These are phyloP conservation scores for Lenzites betulinus DNA, from an alignment of 768 basidiomycete species.

Conservation along the genomic window DNA sequence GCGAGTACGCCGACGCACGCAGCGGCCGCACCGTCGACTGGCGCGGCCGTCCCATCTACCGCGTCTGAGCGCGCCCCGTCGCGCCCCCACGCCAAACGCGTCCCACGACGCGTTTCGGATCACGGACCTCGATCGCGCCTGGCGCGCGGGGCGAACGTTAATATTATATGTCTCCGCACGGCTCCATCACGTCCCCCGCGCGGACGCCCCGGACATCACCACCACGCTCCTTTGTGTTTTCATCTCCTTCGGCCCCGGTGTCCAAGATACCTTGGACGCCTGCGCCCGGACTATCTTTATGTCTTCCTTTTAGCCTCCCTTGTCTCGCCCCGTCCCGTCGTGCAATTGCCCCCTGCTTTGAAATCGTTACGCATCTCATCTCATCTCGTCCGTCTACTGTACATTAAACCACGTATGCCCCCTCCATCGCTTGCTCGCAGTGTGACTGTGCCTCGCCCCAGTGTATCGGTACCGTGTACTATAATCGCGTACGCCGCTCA, in stretches of 20 bases:
- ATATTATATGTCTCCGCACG: neutral
- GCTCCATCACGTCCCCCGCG: neutral
- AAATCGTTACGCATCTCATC: neutral
- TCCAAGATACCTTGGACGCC: neutral
- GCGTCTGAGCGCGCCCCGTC: slow-evolving; percentile 27
- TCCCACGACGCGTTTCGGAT: slow-evolving; percentile 1
- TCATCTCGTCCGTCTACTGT: neutral
- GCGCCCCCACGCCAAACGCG: neutral
- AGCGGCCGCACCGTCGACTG: slow-evolving; percentile 46
- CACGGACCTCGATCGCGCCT: slow-evolving; percentile 3
- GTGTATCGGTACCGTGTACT: slow-evolving; percentile 14
- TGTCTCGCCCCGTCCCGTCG: neutral
- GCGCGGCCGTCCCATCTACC: slow-evolving; percentile 55
- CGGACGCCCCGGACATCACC: neutral
- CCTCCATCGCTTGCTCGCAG: neutral
- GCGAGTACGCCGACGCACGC: slow-evolving; percentile 28
- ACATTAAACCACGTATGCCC: neutral
- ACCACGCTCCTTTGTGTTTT: neutral
- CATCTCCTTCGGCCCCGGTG: neutral
- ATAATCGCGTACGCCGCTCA: slow-evolving; percentile 4
- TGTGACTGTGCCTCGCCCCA: neutral
- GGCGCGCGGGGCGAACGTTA: slow-evolving; percentile 8
- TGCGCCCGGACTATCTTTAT: slow-evolving; percentile 12
- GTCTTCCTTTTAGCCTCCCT: neutral
- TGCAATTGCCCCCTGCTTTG: neutral